Evolutionary conservation across 1,139 yeast genomes (phyloP).

Genomic region (Kodamaea suecica): DNA sequence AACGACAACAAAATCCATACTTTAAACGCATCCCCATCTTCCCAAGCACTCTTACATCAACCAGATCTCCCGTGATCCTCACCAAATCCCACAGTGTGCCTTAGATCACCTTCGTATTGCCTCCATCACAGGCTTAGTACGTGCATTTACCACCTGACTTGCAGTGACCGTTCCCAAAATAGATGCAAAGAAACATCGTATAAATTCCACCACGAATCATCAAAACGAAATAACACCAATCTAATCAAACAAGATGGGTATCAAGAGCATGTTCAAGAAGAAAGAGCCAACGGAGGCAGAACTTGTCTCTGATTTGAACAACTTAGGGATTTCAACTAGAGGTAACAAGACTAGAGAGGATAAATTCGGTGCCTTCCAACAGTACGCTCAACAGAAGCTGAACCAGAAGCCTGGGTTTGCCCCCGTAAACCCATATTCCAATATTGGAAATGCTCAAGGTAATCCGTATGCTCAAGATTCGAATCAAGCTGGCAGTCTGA

Average conservation of each 20-base stretch:
- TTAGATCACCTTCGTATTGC: too few relatives aligned
- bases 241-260: conserved; percentile 42
- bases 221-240: too few relatives aligned
- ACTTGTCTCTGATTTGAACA: conserved; percentile 48
- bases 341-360: conserved; percentile 37
- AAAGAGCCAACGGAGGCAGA: conserved; percentile 62
- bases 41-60: too few relatives aligned
- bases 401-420: conserved; percentile 41
- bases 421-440: conserved; percentile 47
- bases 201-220: too few relatives aligned
- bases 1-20: too few relatives aligned
- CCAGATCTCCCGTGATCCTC: too few relatives aligned
- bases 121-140: neutral
- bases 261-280: conserved; percentile 54
- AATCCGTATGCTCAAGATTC: conserved; percentile 28
- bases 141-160: neutral
- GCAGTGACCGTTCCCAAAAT: neutral
- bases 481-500: neutral
- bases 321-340: conserved; percentile 53
- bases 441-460: conserved; percentile 14
- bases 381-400: conserved; percentile 53
- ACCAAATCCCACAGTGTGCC: too few relatives aligned
- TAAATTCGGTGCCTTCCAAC: conserved; percentile 65
- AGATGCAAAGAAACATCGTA: too few relatives aligned
- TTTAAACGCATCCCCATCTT: too few relatives aligned